Percentiles rank a stretch among this genome's conserved stretches.
These are phyloP conservation scores for Penicillium desertorum DNA, from an alignment of 495 filamentous ascomycete species.

Conservation along the genomic window DNA sequence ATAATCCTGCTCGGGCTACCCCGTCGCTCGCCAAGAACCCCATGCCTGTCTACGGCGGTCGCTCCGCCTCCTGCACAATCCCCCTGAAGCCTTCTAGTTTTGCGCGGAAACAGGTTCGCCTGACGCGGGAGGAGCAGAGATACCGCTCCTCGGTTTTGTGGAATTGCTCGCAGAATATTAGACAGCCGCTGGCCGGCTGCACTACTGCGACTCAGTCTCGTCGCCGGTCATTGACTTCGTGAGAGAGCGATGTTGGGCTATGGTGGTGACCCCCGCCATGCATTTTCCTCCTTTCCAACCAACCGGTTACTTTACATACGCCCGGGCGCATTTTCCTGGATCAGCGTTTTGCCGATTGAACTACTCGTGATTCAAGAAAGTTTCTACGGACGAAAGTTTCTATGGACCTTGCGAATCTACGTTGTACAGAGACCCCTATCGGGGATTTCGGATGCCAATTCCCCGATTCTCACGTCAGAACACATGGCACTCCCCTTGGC, in stretches of 20 bases:
- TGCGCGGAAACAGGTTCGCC: constrained; percentile 32
- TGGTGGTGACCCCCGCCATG: not conserved
- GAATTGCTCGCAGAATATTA: constrained; percentile 29
- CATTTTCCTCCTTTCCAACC: not conserved
- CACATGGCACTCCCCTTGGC: not conserved
- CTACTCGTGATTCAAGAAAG: not conserved
- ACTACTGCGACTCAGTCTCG: constrained; percentile 24
- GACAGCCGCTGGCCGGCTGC: constrained; percentile 23
- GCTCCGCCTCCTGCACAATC: constrained; percentile 25
- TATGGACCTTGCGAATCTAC: not conserved
- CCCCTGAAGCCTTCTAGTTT: constrained; percentile 35
- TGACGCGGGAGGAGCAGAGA: constrained; percentile 37
- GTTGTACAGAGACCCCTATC: not conserved
- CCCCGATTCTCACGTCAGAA: not conserved
- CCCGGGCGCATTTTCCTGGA: not conserved
- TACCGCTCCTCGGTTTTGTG: constrained; percentile 28
- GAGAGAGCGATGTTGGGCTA: constrained; percentile 3
- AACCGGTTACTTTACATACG: not conserved
- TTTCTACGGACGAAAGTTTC: not conserved
- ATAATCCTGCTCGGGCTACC: constrained; percentile 26
- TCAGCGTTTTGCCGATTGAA: not conserved
- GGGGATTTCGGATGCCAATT: not conserved
- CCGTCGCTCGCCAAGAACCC: constrained; percentile 25
- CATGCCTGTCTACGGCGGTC: constrained; percentile 16
- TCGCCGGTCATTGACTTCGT: constrained; percentile 32